A percentile compares a stretch with the other conserved stretches of the same genome.
phyloP scores from a whole-genome alignment of 2,329 filamentous ascomycete genomes.

The Pseudohalonectria lignicola region DNA sequence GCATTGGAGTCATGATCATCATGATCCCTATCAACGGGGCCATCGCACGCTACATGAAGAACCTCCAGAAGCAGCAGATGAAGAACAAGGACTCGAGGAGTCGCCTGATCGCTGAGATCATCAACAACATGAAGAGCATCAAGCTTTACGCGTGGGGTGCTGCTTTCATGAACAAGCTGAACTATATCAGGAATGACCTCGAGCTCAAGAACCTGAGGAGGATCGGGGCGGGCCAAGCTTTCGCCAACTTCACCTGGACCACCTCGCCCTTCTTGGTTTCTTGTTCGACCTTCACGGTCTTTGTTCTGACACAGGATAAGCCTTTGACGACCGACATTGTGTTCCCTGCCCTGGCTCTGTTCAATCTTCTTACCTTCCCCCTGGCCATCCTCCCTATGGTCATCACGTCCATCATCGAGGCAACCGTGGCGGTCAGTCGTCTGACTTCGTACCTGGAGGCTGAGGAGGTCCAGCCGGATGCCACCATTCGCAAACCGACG shows the following conservation, averaged over 20 bases:
- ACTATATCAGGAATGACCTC: constrained; percentile 88
- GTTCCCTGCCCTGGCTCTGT: constrained; percentile 82
- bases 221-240: constrained; percentile 86
- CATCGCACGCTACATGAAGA: constrained; percentile 89
- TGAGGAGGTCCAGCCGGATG: constrained; percentile 82
- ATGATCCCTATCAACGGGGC: constrained; percentile 96
- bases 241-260: constrained; percentile 97
- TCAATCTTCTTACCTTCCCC: constrained; percentile 94
- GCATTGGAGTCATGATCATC: constrained; percentile 86
- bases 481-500: constrained; percentile 58
- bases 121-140: constrained; percentile 99
- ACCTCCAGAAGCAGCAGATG: constrained; percentile 91
- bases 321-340: constrained; percentile 91
- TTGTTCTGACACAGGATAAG: constrained; percentile 70
- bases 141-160: constrained; percentile 97
- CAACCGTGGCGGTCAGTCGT: constrained; percentile 80
- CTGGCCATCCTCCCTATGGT: constrained; percentile 94
- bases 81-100: constrained; percentile 96
- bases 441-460: constrained; percentile 76
- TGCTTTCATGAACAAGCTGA: constrained; percentile 96
- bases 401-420: constrained; percentile 91
- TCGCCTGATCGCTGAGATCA: constrained; percentile 88
- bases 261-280: constrained; percentile 96
- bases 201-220: constrained; percentile 92
- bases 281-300: constrained; percentile 91